Base-by-base conservation (phyloP, 345 rosid genomes). In the Arabidopsis arenosa region DNA sequence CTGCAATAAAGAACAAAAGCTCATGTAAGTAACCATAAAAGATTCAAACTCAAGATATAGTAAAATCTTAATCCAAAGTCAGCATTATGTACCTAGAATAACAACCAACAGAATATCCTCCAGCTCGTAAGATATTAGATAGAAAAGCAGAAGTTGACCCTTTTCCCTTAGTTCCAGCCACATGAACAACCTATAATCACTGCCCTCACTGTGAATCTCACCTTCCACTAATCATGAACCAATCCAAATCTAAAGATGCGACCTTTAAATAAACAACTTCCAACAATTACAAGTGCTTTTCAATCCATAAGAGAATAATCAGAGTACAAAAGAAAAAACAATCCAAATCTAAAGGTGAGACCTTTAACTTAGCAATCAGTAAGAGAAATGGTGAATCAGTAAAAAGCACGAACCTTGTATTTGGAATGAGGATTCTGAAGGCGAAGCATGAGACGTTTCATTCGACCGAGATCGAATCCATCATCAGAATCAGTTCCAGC, bases 131-230 rank as follows among this genome's bases (percentile, higher is more conserved):
- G 51, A 95, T 89, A 72, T 82, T 95, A 2, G 97, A 89, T 37
- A 95, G 75, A 78, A 84, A 90, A 52, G 99, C 93, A 48, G 94
- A 88, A 7, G 98, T 92, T 28, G 97, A 95, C 13, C 98, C 97
- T 85, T 92, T 95, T 60, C 97, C 99, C 69, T 95, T 92, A 1
- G 97, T 95, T 67, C 99, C 99, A 59, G 98, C 94, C 53, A 95
- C 84, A 72, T 95, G 99, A 80, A 95, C 75, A 9, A 85, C 81
- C 97, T 91, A 73, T 8, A 65, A 53, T 43, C 51, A 36, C 45
- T 41, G 8, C 57, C 75, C 32, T 49, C 7, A 11, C n/a, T 65
- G 33, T 74, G 53, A 57, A 28, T 72, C 62, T 43, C 21, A 43
- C 43, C 6, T 69, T 12, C 60, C 3, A 45, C 58, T 66, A 5